Base-by-base conservation (phyloP, 306 rosid genomes). In the Arachis hypogaea region DNA sequence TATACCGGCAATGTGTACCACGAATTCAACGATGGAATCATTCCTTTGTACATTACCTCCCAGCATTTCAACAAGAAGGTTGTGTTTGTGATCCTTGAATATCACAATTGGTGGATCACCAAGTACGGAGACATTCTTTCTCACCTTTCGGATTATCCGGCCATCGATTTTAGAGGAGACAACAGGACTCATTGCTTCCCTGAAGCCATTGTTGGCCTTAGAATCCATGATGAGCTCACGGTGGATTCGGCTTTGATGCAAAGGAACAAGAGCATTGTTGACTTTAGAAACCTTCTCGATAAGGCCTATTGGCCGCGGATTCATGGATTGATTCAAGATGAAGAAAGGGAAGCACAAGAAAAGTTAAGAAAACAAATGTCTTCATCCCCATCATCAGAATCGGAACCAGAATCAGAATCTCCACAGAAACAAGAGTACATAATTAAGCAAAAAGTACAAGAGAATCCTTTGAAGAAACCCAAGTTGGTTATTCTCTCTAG, bases 1-100 rank as follows among this genome's bases (percentile, higher is more conserved):
- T 94, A 94, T 50, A 94, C 99, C 0, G 99, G 99, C 7, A 94
- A 94, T 4, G 92, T 92, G 41, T 94, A 94, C 55, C 99, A 94
- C 4, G 99, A 94, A 72, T 94, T 94, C 88, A 94, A 94, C 18
- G 99, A 94, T 22, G 99, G 99, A 74, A 78, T 94, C 50, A 12
- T 94, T 36, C 99, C 99, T 2, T 63, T 94, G 55, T 94, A 69
- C 73, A 88, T 94, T 28, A 94, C 98, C 12, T 89, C 98, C 4
- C 90, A 90, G 77, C 96, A 77, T 75, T 84, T 91, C 76, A 81
- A 88, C 65, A 94, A 84, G 82, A 88, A 87, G 69, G 99, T 92
- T 66, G 92, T 94, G 59, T 91, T 94, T 75, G 93, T 94, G 70
- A 89, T 94, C 61, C 88, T 88, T 50, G 95, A 94, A 58, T 94